Evolutionary conservation across 371 early-diverging fungal species (phyloP), one percentile per base, ranked within the genome.

Genomic region (Nosema granulosis): DNA sequence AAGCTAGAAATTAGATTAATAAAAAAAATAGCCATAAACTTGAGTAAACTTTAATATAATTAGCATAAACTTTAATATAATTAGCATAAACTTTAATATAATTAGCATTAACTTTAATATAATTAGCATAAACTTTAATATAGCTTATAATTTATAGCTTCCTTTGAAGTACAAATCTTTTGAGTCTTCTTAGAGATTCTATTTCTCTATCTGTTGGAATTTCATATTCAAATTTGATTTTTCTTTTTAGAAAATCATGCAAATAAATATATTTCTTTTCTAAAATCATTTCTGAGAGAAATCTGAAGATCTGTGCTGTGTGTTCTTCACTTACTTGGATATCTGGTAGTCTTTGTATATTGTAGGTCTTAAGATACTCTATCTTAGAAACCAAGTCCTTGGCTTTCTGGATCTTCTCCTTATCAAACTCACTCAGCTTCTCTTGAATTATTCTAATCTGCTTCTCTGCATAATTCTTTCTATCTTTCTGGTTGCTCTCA

Each of bases 241-340:
- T 62, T 35, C 66, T 63, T 35, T 49, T 51, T 31, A 73, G 29
- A 22, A 63, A 73, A 22, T 65, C 74, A 18, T 63, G 34, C n/a
- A 73, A 52, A 22, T 58, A 73, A 0, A 38, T n/a, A 63, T 65
- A 62, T 22, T 35, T 29, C 20, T 62, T 29, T 9, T 24, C 57
- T 20, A 35, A 24, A 16, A 31, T 16, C 18, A 49, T 54, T 20
- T 56, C 20, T 20, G 31, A 29, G 22, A 73, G n/a, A 32, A 29
- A 63, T n/a, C 20, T 52, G 35, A 73, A 73, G n/a, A 73, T 62
- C 37, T 34, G 51, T 13, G 34, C 0, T 16, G 74, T 26, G 37
- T n/a, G n/a, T 51, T 73, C 74, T 35, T 61, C 35, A 31, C 32
- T 65, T 24, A 73, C 43, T 22, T 28, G 28, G 9, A 65, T 52